A percentile compares a stretch with the other conserved stretches of the same genome.
These are phyloP conservation scores for Claviceps monticola DNA, from an alignment of 2,329 filamentous ascomycete species.

Conservation along the genomic window DNA sequence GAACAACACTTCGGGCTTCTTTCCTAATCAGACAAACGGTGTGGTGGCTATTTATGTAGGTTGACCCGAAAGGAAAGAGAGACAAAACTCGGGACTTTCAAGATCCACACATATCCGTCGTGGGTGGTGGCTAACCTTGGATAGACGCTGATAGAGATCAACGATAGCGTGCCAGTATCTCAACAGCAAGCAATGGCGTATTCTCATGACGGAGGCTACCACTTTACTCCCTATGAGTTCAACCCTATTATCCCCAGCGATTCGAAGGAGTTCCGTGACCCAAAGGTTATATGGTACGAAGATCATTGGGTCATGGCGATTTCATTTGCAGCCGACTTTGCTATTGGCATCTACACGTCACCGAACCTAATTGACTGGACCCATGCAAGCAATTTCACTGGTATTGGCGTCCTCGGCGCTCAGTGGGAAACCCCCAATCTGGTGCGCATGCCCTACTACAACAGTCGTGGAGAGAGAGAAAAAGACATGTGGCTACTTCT, in stretches of 20 bases:
- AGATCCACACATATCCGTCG: conserved; percentile 2
- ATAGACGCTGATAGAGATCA: conserved; percentile 12
- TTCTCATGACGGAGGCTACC: no score
- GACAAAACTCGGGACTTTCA: no score
- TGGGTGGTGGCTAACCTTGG: not conserved
- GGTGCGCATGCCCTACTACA: not conserved
- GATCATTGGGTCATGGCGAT: conserved; percentile 25
- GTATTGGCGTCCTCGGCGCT: conserved; percentile 34
- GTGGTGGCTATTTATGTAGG: no score
- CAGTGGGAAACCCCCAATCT: conserved; percentile 54
- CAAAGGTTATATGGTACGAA: conserved; percentile 45
- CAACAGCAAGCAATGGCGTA: conserved; percentile 44
- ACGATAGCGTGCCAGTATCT: conserved; percentile 1
- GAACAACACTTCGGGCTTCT: conserved; percentile 43
- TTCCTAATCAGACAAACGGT: no score
- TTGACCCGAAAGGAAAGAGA: conserved; percentile 17
- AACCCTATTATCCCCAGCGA: conserved; percentile 45
- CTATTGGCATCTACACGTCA: conserved; percentile 46
- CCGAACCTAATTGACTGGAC: conserved; percentile 20
- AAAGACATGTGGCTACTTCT: conserved; percentile 28
- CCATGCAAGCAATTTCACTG: conserved; percentile 36
- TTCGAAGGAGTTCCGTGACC: conserved; percentile 47
- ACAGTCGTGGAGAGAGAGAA: conserved; percentile 8
- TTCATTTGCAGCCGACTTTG: conserved; percentile 34
- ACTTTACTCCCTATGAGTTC: conserved; percentile 25